A percentile compares a stretch with the other conserved stretches of the same genome.
Conservation (phyloP, 2,329 filamentous ascomycete species). For the Neobulgaria alba region DNA sequence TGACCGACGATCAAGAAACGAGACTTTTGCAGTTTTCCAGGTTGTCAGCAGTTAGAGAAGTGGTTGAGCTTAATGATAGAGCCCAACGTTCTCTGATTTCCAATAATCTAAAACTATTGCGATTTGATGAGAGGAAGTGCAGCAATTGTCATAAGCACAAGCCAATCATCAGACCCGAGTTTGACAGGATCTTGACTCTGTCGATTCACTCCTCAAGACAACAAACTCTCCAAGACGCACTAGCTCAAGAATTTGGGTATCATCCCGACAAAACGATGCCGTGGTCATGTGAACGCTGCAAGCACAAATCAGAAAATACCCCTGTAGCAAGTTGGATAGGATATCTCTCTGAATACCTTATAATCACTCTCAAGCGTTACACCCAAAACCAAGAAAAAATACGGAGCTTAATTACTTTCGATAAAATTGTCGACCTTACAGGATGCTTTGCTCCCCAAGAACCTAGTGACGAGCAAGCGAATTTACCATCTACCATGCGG, state of each 20-base stretch:
- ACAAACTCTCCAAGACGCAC: background rate
- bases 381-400: background rate
- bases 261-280: conserved; percentile 2
- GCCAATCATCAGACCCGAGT: too few species aligned
- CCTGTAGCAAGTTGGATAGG: conserved; percentile 2
- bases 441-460: conserved; percentile 34
- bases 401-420: conserved; percentile 3
- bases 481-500: conserved; percentile 30
- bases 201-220: background rate
- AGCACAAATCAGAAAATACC: background rate
- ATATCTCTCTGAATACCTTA: conserved; percentile 8
- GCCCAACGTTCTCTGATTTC: conserved; percentile 1
- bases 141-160: background rate
- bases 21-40: conserved; percentile 10
- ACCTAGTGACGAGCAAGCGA: conserved; percentile 25
- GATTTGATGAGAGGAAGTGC: background rate
- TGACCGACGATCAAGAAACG: conserved; percentile 32
- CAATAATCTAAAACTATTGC: background rate
- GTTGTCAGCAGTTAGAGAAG: conserved; percentile 1
- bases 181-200: background rate
- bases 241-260: conserved; percentile 1
- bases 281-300: conserved; percentile 1
- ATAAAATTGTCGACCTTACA: conserved; percentile 29
- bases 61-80: background rate
- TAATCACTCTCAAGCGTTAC: conserved; percentile 9